Percentiles rank a stretch among this genome's conserved stretches.
Conservation (phyloP, 2,329 filamentous ascomycete genomes). For the Chrysoporthe austroafricana region DNA sequence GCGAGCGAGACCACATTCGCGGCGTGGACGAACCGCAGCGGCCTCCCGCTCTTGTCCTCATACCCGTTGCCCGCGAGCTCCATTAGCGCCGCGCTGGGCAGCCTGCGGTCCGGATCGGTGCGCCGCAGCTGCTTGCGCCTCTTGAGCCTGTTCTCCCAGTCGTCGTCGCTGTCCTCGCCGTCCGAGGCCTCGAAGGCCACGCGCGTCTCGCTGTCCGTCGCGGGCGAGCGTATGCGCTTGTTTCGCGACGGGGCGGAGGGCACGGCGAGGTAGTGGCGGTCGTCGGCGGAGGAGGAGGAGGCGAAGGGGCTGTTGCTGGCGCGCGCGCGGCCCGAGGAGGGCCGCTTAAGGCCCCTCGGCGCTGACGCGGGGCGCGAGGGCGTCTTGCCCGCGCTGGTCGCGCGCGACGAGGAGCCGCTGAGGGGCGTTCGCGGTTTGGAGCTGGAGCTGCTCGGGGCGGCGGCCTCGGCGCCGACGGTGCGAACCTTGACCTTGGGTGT, state of each 20-base stretch:
- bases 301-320: slow-evolving; percentile 27
- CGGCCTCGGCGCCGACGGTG: slow-evolving; percentile 24
- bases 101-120: slow-evolving; percentile 51
- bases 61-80: slow-evolving; percentile 23
- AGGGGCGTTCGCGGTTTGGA: slow-evolving; percentile 23
- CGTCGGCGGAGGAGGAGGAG: slow-evolving; percentile 25
- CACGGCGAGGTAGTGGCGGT: slow-evolving; percentile 22
- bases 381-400: slow-evolving; percentile 14
- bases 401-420: slow-evolving; percentile 15
- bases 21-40: slow-evolving; percentile 59
- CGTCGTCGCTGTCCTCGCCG: slow-evolving; percentile 54
- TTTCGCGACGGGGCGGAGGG: slow-evolving; percentile 9
- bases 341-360: slow-evolving; percentile 11
- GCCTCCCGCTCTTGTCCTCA: slow-evolving; percentile 45
- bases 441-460: neutral
- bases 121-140: slow-evolving; percentile 45
- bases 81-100: slow-evolving; percentile 45
- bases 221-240: slow-evolving; percentile 44
- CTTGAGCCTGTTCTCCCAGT: slow-evolving; percentile 54
- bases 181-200: slow-evolving; percentile 56
- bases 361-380: slow-evolving; percentile 19
- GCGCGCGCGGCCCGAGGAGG: slow-evolving; percentile 13
- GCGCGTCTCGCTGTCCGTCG: slow-evolving; percentile 43
- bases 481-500: slow-evolving; percentile 27
- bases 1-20: slow-evolving; percentile 57